phyloP scores from a whole-genome alignment of 2,329 filamentous ascomycete species.

The Fusarium nanum region DNA sequence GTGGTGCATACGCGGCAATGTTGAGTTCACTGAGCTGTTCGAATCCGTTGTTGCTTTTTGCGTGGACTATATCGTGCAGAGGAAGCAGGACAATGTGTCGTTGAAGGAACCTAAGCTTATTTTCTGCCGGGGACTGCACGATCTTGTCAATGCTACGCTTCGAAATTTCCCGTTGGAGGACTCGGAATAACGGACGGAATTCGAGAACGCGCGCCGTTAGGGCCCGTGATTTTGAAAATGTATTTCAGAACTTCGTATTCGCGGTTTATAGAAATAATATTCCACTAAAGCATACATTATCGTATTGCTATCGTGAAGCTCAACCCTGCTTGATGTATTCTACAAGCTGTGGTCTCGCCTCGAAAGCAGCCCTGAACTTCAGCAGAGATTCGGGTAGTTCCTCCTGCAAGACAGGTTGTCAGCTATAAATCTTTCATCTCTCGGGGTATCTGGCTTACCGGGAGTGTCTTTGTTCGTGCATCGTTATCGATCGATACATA shows the following conservation, averaged over 20 bases:
- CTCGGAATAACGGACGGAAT: neutral
- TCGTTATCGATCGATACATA: conserved; percentile 56
- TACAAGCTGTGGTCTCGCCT: conserved; percentile 3
- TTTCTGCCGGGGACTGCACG: conserved; percentile 11
- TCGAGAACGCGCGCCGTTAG: neutral
- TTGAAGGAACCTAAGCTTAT: conserved; percentile 16
- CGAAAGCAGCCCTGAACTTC: conserved; percentile 9
- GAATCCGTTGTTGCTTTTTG: conserved; percentile 1
- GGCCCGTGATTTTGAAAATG: neutral
- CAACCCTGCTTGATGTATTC: conserved; percentile 6
- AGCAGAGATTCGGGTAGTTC: conserved; percentile 2
- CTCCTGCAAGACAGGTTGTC: neutral
- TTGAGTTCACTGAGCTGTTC: conserved; percentile 24
- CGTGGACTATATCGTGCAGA: neutral
- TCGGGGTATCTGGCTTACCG: conserved; percentile 45
- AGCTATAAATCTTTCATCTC: rapidly evolving
- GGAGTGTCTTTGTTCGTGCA: conserved; percentile 47
- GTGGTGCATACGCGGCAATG: conserved; percentile 7
- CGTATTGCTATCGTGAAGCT: neutral
- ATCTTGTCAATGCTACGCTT: conserved; percentile 13
- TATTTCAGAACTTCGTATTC: neutral
- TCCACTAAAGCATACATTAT: neutral
- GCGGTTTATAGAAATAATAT: neutral
- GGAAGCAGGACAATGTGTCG: neutral
- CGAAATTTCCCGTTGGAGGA: neutral